These are phyloP conservation scores for Nakazawaea molendinolei DNA, from an alignment of 805 yeast genomes.

Conservation along the genomic window DNA sequence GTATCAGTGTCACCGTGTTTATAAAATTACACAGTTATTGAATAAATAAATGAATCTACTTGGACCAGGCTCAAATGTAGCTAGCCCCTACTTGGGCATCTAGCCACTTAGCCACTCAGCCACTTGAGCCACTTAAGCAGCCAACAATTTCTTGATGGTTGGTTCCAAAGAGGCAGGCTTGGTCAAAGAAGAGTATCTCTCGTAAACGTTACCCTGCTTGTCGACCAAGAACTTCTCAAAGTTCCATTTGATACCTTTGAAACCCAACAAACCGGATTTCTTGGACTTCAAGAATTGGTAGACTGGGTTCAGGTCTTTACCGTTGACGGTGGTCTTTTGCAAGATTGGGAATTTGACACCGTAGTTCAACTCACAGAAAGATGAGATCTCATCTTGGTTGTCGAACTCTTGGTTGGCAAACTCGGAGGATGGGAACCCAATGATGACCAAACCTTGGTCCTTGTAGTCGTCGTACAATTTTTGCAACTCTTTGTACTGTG, in stretches of 20 bases:
- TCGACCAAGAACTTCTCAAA: conserved; percentile 54
- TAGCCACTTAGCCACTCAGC: too few species aligned
- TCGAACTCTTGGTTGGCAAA: conserved; percentile 80
- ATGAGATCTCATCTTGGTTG: conserved; percentile 57
- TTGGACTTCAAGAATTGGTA: conserved; percentile 66
- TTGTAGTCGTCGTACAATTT: conserved; percentile 57
- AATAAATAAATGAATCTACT: too few species aligned
- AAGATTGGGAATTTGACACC: conserved; percentile 90
- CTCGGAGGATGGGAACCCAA: conserved; percentile 92
- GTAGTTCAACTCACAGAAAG: conserved; percentile 71
- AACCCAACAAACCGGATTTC: conserved; percentile 57
- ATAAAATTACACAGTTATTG: too few species aligned
- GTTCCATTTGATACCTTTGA: conserved; percentile 59
- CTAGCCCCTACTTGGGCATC: too few species aligned
- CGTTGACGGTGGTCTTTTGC: conserved; percentile 86
- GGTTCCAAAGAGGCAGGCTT: conserved; percentile 40
- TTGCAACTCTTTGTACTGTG: conserved; percentile 72
- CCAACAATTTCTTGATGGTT: conserved; percentile 10
- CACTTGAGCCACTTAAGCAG: too few species aligned
- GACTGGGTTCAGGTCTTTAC: conserved; percentile 72
- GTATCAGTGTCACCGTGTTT: too few species aligned
- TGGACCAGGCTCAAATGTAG: too few species aligned
- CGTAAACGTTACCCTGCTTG: conserved; percentile 46
- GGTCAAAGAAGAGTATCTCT: conserved; percentile 52
- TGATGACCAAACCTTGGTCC: conserved; percentile 53